A percentile compares a stretch with the other conserved stretches of the same genome.
phyloP scores from a whole-genome alignment of 331 rosid genomes.

The Acacia pycnantha region DNA sequence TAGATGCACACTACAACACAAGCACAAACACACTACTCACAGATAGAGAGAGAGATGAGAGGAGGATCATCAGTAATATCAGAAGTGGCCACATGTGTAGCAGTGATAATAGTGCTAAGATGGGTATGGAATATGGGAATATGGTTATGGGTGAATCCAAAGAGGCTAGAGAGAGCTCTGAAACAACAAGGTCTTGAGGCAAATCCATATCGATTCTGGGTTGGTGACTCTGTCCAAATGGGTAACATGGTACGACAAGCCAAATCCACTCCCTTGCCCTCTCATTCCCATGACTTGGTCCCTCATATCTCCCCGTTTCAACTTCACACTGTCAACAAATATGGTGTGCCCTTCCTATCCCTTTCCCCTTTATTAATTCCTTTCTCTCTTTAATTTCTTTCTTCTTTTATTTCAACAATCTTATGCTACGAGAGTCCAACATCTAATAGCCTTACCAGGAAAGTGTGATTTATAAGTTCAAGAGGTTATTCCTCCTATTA shows the following conservation, averaged over 20 bases:
- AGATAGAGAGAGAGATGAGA: not conserved
- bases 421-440: not conserved
- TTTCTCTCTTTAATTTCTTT: no score
- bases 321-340: slow-evolving; percentile 12
- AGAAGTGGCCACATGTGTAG: not conserved
- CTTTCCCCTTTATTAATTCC: not conserved
- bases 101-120: not conserved
- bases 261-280: slow-evolving; percentile 10
- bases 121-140: not conserved
- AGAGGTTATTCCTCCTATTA: no score
- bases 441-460: not conserved
- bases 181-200: not conserved
- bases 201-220: not conserved
- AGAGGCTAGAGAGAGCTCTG: not conserved
- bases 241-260: slow-evolving; percentile 6
- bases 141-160: not conserved
- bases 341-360: slow-evolving; percentile 23
- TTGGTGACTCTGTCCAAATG: not conserved
- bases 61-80: not conserved
- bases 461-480: no score
- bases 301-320: slow-evolving; percentile 14
- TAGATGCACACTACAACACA: not conserved
- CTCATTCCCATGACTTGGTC: slow-evolving; percentile 10
- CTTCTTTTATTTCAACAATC: not conserved
- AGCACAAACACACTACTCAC: not conserved